phyloP scores from a whole-genome alignment of 192 early-diverging fungal genomes.

The Funneliformis mosseae region DNA sequence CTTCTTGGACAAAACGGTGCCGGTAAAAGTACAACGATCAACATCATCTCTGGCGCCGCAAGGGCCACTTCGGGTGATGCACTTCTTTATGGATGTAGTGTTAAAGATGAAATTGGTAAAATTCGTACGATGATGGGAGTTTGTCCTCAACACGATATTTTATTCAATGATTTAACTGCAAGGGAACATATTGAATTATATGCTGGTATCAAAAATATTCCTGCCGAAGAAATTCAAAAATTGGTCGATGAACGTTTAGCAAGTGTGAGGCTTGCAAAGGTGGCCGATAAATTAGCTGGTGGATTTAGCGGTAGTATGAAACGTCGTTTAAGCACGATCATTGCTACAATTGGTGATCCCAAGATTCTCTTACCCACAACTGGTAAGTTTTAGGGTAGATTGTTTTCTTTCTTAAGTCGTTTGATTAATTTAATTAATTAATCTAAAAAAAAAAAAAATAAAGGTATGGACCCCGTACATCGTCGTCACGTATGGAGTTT shows the following conservation, averaged over 20 bases:
- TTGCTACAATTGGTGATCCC: slow-evolving; percentile 75
- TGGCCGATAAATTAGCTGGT: slow-evolving; percentile 61
- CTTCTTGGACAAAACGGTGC: slow-evolving; percentile 78
- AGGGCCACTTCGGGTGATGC: slow-evolving; percentile 70
- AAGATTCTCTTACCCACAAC: slow-evolving; percentile 64
- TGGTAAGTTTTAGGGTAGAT: slow-evolving; percentile 26
- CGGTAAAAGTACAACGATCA: slow-evolving; percentile 79
- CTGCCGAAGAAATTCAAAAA: slow-evolving; percentile 46
- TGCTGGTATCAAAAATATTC: slow-evolving; percentile 76
- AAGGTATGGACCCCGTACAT: slow-evolving; percentile 83
- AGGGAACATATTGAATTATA: slow-evolving; percentile 73
- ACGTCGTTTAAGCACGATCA: slow-evolving; percentile 68
- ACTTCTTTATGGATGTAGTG: slow-evolving; percentile 60
- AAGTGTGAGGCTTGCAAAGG: slow-evolving; percentile 68
- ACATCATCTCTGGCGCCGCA: slow-evolving; percentile 75
- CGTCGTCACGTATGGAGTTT: slow-evolving; percentile 77
- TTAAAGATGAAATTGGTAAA: slow-evolving; percentile 59
- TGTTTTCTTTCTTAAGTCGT: not conserved
- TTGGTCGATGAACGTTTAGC: slow-evolving; percentile 69
- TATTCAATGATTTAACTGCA: slow-evolving; percentile 76
- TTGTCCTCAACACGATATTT: slow-evolving; percentile 77
- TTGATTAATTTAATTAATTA: not conserved
- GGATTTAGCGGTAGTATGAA: slow-evolving; percentile 81
- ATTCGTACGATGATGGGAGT: slow-evolving; percentile 77
- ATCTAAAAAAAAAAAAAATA: too few relatives aligned